A percentile compares a stretch with the other conserved stretches of the same genome.
Conservation (phyloP, 148 eudicot genomes). For the Rhododendron ferrugineum region DNA sequence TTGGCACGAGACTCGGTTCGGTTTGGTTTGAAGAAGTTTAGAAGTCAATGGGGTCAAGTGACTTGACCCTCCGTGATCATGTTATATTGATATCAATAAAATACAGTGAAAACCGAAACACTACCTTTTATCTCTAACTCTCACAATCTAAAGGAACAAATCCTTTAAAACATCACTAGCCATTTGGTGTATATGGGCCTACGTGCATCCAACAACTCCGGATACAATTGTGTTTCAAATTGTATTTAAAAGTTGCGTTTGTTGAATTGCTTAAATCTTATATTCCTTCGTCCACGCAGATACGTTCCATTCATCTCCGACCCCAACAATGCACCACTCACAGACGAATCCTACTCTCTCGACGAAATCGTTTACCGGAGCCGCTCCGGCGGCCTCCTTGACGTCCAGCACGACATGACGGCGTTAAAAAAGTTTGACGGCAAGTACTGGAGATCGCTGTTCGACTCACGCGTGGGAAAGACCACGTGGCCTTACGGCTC, state of each 20-base stretch:
- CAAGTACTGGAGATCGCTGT: constrained; percentile 56
- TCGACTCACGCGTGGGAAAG: constrained; percentile 73
- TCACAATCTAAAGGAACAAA: too few relatives aligned
- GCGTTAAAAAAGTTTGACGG: constrained; percentile 58
- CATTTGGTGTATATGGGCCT: neutral
- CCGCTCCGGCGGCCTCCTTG: constrained; percentile 75
- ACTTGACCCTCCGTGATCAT: too few relatives aligned
- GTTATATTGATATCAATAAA: too few relatives aligned
- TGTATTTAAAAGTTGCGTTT: neutral
- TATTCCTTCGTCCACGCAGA: constrained; percentile 14
- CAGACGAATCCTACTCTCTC: constrained; percentile 71
- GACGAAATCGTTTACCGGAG: constrained; percentile 87
- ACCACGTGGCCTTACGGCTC: constrained; percentile 56
- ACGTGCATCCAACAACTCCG: neutral
- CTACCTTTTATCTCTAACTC: too few relatives aligned
- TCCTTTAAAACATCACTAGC: too few relatives aligned
- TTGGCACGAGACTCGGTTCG: too few relatives aligned
- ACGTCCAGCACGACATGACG: constrained; percentile 69
- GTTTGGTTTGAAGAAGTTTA: too few relatives aligned
- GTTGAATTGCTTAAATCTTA: constrained; percentile 62
- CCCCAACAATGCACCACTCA: constrained; percentile 17
- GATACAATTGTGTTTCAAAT: neutral
- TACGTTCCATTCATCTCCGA: constrained; percentile 55
- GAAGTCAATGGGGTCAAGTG: too few relatives aligned
- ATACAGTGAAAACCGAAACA: too few relatives aligned